Evolutionary conservation across 208 protist genomes (phyloP).

Genomic region (Angomonas deanei): DNA sequence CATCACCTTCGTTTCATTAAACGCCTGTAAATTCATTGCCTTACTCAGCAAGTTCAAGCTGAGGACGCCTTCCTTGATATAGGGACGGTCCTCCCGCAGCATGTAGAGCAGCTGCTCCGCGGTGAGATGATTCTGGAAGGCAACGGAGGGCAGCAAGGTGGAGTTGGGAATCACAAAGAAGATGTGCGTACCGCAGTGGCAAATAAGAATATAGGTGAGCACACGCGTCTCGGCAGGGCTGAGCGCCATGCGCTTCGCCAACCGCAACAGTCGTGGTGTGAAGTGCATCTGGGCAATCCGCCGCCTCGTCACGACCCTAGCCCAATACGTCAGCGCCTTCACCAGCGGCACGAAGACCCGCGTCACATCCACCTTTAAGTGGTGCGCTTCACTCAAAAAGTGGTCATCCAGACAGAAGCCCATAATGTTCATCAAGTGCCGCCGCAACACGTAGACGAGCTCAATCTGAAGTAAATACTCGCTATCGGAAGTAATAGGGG

Average conservation of each 20-base stretch:
- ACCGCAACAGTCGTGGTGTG: constrained; percentile 63
- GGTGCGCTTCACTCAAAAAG: constrained; percentile 18
- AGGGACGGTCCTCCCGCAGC: constrained; percentile 56
- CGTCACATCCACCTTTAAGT: constrained; percentile 31
- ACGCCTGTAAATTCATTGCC: constrained; percentile 3
- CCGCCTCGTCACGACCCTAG: constrained; percentile 18
- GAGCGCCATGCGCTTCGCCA: constrained; percentile 49
- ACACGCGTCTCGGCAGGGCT: constrained; percentile 35
- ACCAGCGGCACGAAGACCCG: constrained; percentile 47
- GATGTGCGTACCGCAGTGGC: constrained; percentile 57
- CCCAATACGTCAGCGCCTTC: constrained; percentile 12
- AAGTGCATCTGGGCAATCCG: constrained; percentile 39
- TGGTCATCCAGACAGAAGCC: constrained; percentile 18
- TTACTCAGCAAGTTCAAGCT: constrained; percentile 44
- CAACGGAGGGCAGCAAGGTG: constrained; percentile 42
- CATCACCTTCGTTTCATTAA: constrained; percentile 59
- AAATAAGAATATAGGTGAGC: constrained; percentile 70
- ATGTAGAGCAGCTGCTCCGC: constrained; percentile 72
- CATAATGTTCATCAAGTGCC: constrained; percentile 17
- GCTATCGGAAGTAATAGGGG: constrained; percentile 48
- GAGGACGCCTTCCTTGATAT: constrained; percentile 83
- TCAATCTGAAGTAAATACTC: constrained; percentile 63
- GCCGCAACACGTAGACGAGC: constrained; percentile 23
- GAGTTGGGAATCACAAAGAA: constrained; percentile 9
- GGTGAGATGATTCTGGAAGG: constrained; percentile 47